A percentile compares a stretch with the other conserved stretches of the same genome.
phyloP scores from a whole-genome alignment of 73 alveolate genomes.

The Stentor roeselii region DNA sequence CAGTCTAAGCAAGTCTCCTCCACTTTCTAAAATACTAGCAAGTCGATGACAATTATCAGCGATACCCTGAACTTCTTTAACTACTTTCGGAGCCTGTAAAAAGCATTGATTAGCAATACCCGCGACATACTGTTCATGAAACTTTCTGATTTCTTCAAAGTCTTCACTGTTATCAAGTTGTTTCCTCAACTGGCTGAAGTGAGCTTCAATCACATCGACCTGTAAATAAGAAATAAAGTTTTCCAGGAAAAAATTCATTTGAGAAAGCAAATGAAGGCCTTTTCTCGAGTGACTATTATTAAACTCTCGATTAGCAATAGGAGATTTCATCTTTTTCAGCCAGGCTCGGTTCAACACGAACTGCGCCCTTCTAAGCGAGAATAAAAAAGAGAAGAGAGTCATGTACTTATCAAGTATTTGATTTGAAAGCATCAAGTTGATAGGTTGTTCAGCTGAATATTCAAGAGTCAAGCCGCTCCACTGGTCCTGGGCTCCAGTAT shows the following conservation, averaged over 20 bases:
- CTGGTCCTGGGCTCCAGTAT: constrained; percentile 30
- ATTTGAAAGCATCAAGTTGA: constrained; percentile 55
- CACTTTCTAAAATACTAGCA: constrained; percentile 29
- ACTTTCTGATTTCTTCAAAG: constrained; percentile 59
- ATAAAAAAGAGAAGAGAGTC: constrained; percentile 52
- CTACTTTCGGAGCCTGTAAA: constrained; percentile 32
- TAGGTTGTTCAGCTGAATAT: constrained; percentile 59
- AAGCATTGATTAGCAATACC: constrained; percentile 47
- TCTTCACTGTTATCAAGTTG: constrained; percentile 45
- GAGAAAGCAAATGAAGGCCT: constrained; percentile 35
- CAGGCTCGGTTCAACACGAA: constrained; percentile 46
- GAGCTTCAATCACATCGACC: constrained; percentile 55
- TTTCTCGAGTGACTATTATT: constrained; percentile 18
- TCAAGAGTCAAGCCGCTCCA: constrained; percentile 70
- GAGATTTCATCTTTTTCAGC: background rate
- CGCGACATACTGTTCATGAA: constrained; percentile 51
- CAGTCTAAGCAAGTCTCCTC: constrained; percentile 32
- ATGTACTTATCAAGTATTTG: constrained; percentile 58
- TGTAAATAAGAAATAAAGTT: constrained; percentile 57
- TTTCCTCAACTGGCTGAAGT: constrained; percentile 40
- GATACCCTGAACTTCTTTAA: constrained; percentile 48
- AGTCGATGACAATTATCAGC: constrained; percentile 36
- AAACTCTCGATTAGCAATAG: constrained; percentile 32
- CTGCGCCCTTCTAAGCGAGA: constrained; percentile 62
- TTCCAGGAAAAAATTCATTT: constrained; percentile 54